Evolutionary conservation across 2,329 filamentous ascomycete species (phyloP), one percentile per base, ranked within the genome.

Genomic region (Colletotrichum echinochloae): DNA sequence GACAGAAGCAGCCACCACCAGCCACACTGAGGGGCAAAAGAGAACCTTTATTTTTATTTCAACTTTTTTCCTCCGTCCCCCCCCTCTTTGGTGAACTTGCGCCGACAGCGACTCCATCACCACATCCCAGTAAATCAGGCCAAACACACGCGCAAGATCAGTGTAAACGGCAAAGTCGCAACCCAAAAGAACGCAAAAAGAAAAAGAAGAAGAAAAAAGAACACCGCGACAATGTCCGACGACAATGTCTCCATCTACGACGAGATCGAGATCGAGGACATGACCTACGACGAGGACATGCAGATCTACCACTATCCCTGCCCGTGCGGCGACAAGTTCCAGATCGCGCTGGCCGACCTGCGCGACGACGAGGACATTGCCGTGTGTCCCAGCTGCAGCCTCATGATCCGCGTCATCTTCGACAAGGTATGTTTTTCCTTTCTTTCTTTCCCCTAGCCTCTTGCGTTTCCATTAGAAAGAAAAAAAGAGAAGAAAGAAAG

Each of bases 261-360:
- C 78, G 95, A 98, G 82, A 95, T 98, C 82, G 95, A 98, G 81
- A 98, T 98, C 84, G 95, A 98, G 81, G 96, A 99, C 83, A 97
- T 98, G 94, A 96, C 93, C 77, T 98, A 89, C 80, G 94, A 98
- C 81, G 84, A 90, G 56, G 86, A 87, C 5, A 88, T 94, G 49
- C 92, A 97, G 80, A 91, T 97, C 76, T 99, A 97, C 84, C 92
- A 95, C 83, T 97, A 97, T 81, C 96, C 96, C 18, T 99, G 96
- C 80, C 96, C 96, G 1, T 99, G 96, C 82, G 96, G 96, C 84
- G 96, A 99, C 83, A 90, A 93, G 71, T 99, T 99, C 84, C 93
- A 98, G 84, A 98, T 96, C 78, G 89, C 88, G 26, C 89, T 98
- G 66, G 89, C 87, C 65, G 95, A 98, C 80, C 85, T 99, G 76